Evolutionary conservation across 1,139 yeast genomes (phyloP).

Genomic region (Chernovozyma aurita): DNA sequence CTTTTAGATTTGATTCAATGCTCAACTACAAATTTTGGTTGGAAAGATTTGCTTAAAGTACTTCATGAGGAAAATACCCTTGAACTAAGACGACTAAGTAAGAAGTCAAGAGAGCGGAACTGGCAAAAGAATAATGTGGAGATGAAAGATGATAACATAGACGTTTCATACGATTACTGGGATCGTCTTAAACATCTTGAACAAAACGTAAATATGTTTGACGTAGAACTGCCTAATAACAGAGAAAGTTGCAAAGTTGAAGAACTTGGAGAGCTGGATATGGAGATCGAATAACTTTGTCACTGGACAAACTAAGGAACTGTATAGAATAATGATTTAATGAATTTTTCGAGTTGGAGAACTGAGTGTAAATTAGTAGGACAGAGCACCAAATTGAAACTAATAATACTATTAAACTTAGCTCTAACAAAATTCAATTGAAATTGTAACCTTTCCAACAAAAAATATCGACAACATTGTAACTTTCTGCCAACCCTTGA

Average conservation of each 20-base stretch:
- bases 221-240: conserved; percentile 4
- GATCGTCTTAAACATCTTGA: conserved; percentile 23
- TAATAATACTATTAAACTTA: too few species aligned
- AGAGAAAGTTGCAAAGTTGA: conserved; percentile 5
- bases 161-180: conserved; percentile 35
- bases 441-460: too few species aligned
- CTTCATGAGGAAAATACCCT: conserved; percentile 23
- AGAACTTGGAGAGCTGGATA: conserved; percentile 8
- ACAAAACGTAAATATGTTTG: conserved; percentile 27
- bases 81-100: conserved; percentile 18
- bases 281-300: conserved; percentile 11
- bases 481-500: too few species aligned
- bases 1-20: conserved; percentile 18
- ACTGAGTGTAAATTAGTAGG: too few species aligned
- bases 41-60: conserved; percentile 21
- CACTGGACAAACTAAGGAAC: too few species aligned
- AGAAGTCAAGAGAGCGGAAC: conserved; percentile 9
- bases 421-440: too few species aligned
- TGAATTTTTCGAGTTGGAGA: too few species aligned
- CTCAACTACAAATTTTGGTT: conserved; percentile 16
- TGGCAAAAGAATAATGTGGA: conserved; percentile 7
- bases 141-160: conserved; percentile 15
- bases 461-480: too few species aligned
- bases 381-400: too few species aligned
- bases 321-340: too few species aligned